Evolutionary conservation across 2,329 filamentous ascomycete genomes (phyloP).

Genomic region (Metarhizium robertsii): DNA sequence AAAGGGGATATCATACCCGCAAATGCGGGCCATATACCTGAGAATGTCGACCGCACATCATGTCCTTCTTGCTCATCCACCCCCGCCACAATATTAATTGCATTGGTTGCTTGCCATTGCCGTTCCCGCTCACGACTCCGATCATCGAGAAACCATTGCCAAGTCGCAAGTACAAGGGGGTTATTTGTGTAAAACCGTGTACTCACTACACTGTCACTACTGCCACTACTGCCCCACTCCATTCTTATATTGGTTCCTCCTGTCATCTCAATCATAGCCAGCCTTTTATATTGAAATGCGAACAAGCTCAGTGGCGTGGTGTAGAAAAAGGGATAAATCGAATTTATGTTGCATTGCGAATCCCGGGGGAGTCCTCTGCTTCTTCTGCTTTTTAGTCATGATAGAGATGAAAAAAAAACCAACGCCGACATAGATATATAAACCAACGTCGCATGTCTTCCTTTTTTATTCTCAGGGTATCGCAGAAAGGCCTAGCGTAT

Average conservation of each 20-base stretch:
- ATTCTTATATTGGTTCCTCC: conserved; percentile 14
- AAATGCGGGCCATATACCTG: conserved; percentile 9
- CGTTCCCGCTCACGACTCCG: conserved; percentile 4
- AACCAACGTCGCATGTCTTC: conserved; percentile 30
- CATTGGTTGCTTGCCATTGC: conserved; percentile 9
- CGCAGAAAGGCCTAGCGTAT: conserved; percentile 21
- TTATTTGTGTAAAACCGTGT: conserved; percentile 1
- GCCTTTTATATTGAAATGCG: conserved; percentile 17
- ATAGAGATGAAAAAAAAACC: conserved; percentile 26
- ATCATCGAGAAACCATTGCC: conserved; percentile 3
- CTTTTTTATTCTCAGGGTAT: conserved; percentile 19
- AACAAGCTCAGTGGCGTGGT: conserved; percentile 19
- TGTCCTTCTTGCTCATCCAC: conserved; percentile 4
- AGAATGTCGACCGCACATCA: conserved; percentile 11
- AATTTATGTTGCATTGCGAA: conserved; percentile 24
- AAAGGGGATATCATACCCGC: conserved; percentile 8
- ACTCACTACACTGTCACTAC: conserved; percentile 5
- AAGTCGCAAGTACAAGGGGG: conserved; percentile 3
- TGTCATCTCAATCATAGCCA: conserved; percentile 22
- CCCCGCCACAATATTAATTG: conserved; percentile 7
- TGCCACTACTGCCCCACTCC: conserved; percentile 7
- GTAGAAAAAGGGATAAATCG: conserved; percentile 20
- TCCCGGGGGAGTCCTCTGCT: conserved; percentile 31
- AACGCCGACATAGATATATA: conserved; percentile 40
- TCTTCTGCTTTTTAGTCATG: conserved; percentile 32